Base-by-base conservation (phyloP, 164 flowering plant species). In the Nymphaea colorata region DNA sequence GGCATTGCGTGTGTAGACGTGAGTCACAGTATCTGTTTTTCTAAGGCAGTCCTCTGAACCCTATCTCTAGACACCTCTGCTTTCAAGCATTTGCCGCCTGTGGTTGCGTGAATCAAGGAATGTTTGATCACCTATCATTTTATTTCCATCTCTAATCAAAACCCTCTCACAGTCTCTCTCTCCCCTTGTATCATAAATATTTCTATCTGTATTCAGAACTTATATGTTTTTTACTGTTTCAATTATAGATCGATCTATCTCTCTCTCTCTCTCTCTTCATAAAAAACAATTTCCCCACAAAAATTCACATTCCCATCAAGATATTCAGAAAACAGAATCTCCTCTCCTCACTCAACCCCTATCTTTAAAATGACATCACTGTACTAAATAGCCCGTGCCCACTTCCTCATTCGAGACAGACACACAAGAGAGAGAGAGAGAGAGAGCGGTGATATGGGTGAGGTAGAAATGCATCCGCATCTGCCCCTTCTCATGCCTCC, bases 131-230 rank as follows among this genome's bases (percentile, higher is more conserved):
- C 57, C 8, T 5, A 51, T 51, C 57, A 51, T 51, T 51, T 51
- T 51, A 3, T 3, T 51, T 10, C 15, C 14, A 8, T 8, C 14
- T 51, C 15, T 51, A 51, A 51, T 51, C 14, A 51, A 0, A 51
- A 51, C 10, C 41, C 44, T 36, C 44, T 62, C 71, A 45, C 66
- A 12, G 64, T 42, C 70, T 67, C 70, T 68, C 62, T 18, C 67
- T 67, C 60, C 59, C 57, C 14, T 15, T 51, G 5, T 51, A 51
- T 51, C 36, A 51, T 51, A 51, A 8, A 51, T 0, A 5, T 51
- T 8, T 51, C 8, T 51, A 51, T 7, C 8, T 51, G 4, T 51
- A 51, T 51, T 8, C 14, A 51, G 8, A 25, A 25, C 36, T 4
- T 51, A 51, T 51, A 5, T 51, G 0, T 51, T 2, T 7, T 0